A percentile compares a stretch with the other conserved stretches of the same genome.
Conservation (phyloP, 2,329 filamentous ascomycete species). For the Phoma sp. region DNA sequence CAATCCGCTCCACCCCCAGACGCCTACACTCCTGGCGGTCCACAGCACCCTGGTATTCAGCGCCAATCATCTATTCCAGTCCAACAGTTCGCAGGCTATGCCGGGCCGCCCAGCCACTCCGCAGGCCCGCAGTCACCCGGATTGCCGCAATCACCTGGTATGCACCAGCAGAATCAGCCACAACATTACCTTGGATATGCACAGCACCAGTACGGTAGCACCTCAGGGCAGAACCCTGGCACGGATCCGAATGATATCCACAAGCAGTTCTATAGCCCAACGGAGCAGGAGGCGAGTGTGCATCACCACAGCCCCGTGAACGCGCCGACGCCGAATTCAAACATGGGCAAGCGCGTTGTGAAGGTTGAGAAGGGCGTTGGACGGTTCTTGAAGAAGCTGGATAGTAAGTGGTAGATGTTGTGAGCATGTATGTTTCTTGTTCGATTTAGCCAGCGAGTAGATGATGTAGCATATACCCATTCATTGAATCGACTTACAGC, state of each 20-base stretch:
- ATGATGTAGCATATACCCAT: slow-evolving; percentile 5
- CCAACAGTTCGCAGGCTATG: slow-evolving; percentile 19
- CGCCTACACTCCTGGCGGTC: slow-evolving; percentile 28
- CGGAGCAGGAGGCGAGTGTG: slow-evolving; percentile 61
- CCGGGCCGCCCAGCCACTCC: background rate
- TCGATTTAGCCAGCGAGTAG: slow-evolving; percentile 5
- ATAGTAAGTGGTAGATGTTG: slow-evolving; percentile 66
- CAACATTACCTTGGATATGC: slow-evolving; percentile 59
- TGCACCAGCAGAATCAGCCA: slow-evolving; percentile 47
- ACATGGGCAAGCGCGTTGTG: slow-evolving; percentile 69
- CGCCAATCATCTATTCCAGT: slow-evolving; percentile 40
- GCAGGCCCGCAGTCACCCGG: background rate
- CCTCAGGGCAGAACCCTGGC: slow-evolving; percentile 37
- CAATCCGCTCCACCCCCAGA: slow-evolving; percentile 31
- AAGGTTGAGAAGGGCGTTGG: slow-evolving; percentile 72
- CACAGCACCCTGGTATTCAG: slow-evolving; percentile 36
- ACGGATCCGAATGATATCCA: slow-evolving; percentile 63
- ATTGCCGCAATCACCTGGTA: slow-evolving; percentile 46
- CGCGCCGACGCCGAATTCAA: slow-evolving; percentile 49
- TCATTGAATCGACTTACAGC: background rate
- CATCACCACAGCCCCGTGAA: slow-evolving; percentile 27
- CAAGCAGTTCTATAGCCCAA: slow-evolving; percentile 72
- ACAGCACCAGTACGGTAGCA: slow-evolving; percentile 57
- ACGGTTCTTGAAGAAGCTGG: slow-evolving; percentile 77
- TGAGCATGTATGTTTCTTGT: background rate